phyloP scores from a whole-genome alignment of 352 stramenopile species.

The Blastocystis sp. region DNA sequence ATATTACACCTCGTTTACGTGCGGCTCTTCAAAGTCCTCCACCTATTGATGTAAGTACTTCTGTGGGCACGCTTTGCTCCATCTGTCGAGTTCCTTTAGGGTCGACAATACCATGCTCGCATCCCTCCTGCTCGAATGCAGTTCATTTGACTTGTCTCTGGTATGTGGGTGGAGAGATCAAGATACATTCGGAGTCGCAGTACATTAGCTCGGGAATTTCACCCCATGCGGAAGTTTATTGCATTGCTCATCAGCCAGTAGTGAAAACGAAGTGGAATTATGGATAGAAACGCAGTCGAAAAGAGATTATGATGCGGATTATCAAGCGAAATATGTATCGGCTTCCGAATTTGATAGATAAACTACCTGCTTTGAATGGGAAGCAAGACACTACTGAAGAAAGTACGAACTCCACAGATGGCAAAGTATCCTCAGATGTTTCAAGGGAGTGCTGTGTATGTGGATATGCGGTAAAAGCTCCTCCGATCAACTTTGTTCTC shows the following conservation, averaged over 20 bases:
- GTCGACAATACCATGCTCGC: not conserved
- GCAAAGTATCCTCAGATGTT: not conserved
- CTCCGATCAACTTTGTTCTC: not conserved
- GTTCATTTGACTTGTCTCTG: constrained; percentile 21
- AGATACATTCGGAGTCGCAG: not conserved
- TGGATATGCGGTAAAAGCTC: not conserved
- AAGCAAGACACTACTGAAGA: not conserved
- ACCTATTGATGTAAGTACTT: not conserved
- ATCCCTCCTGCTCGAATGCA: not conserved
- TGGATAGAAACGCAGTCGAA: not conserved
- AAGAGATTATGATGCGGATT: not conserved
- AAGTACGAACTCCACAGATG: not conserved
- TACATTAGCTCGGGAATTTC: not conserved
- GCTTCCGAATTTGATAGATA: not conserved
- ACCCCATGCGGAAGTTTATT: not conserved
- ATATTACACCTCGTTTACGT: not conserved
- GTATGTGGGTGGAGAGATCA: constrained; percentile 26
- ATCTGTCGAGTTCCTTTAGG: constrained; percentile 24
- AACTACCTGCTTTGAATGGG: not conserved
- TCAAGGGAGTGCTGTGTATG: not conserved
- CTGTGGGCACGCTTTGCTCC: not conserved
- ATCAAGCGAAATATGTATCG: constrained; percentile 36
- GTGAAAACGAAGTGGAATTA: not conserved
- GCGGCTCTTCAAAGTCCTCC: no score
- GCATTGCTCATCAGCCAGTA: not conserved